Percentiles rank a stretch among this genome's conserved stretches.
Conservation (phyloP, 78 protist species). For the Protostelium mycophagum region DNA sequence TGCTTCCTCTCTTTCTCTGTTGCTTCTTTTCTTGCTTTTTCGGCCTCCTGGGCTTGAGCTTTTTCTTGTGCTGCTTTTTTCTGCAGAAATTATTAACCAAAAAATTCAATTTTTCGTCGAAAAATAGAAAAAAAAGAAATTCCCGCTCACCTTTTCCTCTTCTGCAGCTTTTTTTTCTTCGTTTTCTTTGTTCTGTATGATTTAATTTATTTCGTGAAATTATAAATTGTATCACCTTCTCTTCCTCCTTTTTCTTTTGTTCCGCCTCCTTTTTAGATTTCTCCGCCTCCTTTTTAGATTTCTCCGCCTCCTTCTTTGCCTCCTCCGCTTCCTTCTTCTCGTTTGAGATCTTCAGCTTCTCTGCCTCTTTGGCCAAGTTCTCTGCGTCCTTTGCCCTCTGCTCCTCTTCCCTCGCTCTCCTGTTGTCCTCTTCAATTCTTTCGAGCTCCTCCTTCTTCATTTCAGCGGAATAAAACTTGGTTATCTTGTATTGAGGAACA, state of each 20-base stretch:
- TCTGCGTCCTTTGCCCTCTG: background rate
- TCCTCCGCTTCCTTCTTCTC: background rate
- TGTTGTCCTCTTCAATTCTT: background rate
- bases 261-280: background rate
- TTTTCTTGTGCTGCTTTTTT: too few relatives aligned
- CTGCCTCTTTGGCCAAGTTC: background rate
- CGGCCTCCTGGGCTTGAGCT: too few relatives aligned
- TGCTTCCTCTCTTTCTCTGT: background rate
- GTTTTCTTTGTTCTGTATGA: too few relatives aligned
- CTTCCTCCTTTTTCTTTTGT: background rate
- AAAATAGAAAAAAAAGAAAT: too few relatives aligned
- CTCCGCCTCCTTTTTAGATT: background rate
- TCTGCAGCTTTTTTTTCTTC: background rate
- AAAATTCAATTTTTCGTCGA: too few relatives aligned
- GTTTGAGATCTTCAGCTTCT: background rate
- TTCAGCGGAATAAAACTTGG: too few relatives aligned
- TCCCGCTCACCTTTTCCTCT: background rate
- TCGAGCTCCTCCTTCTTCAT: background rate
- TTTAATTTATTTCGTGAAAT: too few relatives aligned
- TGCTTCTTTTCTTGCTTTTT: too few relatives aligned
- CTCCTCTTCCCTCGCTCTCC: background rate
- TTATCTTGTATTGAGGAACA: too few relatives aligned
- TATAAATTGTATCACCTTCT: too few relatives aligned
- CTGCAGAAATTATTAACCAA: too few relatives aligned
- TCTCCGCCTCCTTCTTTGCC: background rate